phyloP scores from a whole-genome alignment of 129 eudicot species.

The Saussurea involucrata region DNA sequence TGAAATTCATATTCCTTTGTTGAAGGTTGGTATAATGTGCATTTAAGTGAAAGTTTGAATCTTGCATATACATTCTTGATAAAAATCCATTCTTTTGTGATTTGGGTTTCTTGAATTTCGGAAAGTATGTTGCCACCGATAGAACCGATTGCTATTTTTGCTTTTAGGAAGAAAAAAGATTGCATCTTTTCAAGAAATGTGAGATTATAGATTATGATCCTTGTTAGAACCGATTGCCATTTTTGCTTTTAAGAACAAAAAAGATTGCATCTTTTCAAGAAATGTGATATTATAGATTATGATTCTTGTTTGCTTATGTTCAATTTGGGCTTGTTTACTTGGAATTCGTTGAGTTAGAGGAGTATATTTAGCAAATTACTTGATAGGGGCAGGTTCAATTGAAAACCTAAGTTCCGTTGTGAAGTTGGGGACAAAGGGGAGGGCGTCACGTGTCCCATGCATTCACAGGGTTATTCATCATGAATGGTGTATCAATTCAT shows the following conservation, averaged over 20 bases:
- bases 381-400: background rate
- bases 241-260: background rate
- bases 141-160: background rate
- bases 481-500: too few relatives aligned
- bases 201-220: constrained; percentile 1
- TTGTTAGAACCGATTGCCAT: background rate
- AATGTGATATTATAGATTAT: background rate
- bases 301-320: background rate
- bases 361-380: background rate
- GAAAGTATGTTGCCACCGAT: background rate
- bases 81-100: background rate
- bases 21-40: constrained; percentile 57
- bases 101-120: background rate
- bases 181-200: background rate
- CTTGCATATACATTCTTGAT: background rate
- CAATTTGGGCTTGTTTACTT: background rate
- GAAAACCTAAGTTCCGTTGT: background rate
- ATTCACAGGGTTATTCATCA: background rate
- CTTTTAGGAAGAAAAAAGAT: background rate
- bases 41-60: background rate
- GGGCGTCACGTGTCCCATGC: background rate
- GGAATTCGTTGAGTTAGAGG: background rate
- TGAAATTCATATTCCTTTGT: constrained; percentile 86
- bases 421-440: background rate
- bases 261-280: constrained; percentile 1